Evolutionary conservation across 1,139 yeast genomes (phyloP), one percentile per base, ranked within the genome.

Genomic region (Sugiyamaella grinbergsii): DNA sequence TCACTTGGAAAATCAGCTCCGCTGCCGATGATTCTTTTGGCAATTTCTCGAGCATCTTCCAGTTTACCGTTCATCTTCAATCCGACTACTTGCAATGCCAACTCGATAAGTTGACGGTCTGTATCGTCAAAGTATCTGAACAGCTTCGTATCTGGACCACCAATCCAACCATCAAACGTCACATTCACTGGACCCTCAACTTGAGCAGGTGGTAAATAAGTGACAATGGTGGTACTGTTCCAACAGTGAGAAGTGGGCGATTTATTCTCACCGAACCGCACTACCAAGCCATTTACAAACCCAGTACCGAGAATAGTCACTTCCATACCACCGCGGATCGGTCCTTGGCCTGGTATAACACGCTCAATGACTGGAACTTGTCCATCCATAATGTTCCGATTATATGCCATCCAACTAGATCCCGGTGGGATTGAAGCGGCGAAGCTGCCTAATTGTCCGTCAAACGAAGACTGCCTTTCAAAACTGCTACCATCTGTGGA

Each of bases 271-370:
- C 97, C 97, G 69, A 90, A 91, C 65, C 84, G 85, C 26, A 89
- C 94, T 34, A 76, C 74, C 58, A 89, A 74, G 1, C 95, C 95
- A 23, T 86, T 85, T 51, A 82, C 80, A 73, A 90, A 90, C 57
- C 88, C 87, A 50, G 81, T 77, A 2, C 98, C 98, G 40, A 90
- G 73, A 41, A 90, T 71, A 0, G 97, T 91, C 10, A 90, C 87
- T 65, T 90, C 98, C 47, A 89, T 85, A 41, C 97, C 97, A 58
- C 98, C 97, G 62, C 95, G 78, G 22, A 89, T 78, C 6, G 97
- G 95, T 4, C 98, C 98, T 64, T 85, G 93, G 0, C 93, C 85
- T 0, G 98, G 98, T 51, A 90, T 89, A 7, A 90, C 83, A 58
- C 93, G 78, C 66, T 87, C 89, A 54, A 89, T 83, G 0, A 78